Base-by-base conservation (phyloP, 2,329 filamentous ascomycete species). In the Cladophialophora bantiana region DNA sequence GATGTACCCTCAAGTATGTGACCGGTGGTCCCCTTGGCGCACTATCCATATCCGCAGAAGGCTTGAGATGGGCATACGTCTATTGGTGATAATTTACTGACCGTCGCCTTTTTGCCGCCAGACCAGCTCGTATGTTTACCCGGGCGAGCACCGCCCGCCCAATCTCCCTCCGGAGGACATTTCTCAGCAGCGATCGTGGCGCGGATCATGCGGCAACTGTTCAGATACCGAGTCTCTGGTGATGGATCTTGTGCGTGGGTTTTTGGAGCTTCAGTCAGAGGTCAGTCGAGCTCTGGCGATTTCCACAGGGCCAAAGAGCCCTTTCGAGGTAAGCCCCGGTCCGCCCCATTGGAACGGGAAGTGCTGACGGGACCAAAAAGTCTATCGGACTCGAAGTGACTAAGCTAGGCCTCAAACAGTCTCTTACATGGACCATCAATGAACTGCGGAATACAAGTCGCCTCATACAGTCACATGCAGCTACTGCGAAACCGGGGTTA, bases 321-420 rank as follows among this genome's bases (percentile, higher is more conserved):
- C 64, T 50, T 20, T 62, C 36, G 61, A 68, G 61, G 68, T 70
- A 62, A 68, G 65, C 56, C 20, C 36, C 50, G 36, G 38, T 59
- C 48, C 61, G 62, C 48, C 26, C 48, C 58, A 36, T 36, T 52
- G 35, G 40, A 50, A 60, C 26, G 63, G 61, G 42, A 38, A 18
- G 58, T 62, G 60, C 67, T 71, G 62, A 71, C 63, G n/a, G 45
- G 57, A 62, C 40, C 20, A 20, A 18, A 18, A 59, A 67, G 66
- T 64, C 54, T 38, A 62, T 62, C 48, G 62, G 55, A 48, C 10
- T 35, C 35, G 68, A 70, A 55, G 59, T 68, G 56, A 70, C 63
- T 62, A 71, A 64, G 64, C 68, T 71, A 40, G 70, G 69, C 55
- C 62, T 71, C 48, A 70, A 66, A 56, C 54, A 71, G 56, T 65